Evolutionary conservation across 2,329 filamentous ascomycete species (phyloP).

Genomic region (Claviceps cyperi): DNA sequence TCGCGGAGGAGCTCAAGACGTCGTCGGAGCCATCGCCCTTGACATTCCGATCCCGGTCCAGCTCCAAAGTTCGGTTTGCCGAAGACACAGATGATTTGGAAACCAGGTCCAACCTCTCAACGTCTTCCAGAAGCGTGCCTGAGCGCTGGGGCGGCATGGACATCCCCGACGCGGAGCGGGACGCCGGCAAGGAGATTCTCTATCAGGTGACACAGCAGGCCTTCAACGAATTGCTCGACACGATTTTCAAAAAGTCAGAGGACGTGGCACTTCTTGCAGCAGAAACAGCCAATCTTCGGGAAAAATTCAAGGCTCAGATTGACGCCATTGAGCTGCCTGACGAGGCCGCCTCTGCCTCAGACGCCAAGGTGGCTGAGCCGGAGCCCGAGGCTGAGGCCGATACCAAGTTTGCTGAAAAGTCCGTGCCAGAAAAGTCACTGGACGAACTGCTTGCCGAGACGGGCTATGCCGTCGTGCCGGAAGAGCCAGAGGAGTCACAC

Average conservation of each 20-base stretch:
- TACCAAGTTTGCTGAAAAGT: not conserved
- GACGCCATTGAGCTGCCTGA: constrained; percentile 23
- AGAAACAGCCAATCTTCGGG: constrained; percentile 46
- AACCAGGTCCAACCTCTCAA: constrained; percentile 54
- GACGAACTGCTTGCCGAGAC: constrained; percentile 26
- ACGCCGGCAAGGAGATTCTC: constrained; percentile 75
- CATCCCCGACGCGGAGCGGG: constrained; percentile 64
- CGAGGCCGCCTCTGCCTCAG: constrained; percentile 3
- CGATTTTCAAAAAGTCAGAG: constrained; percentile 70
- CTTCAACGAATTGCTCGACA: constrained; percentile 82
- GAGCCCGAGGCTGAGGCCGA: not conserved
- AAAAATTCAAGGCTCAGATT: constrained; percentile 37
- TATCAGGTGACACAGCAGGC: constrained; percentile 84
- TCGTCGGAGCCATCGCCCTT: constrained; percentile 18
- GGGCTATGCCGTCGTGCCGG: constrained; percentile 29
- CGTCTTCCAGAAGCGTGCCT: constrained; percentile 56
- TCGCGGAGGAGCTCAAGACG: constrained; percentile 27
- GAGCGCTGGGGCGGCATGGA: constrained; percentile 68
- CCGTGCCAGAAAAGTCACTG: constrained; percentile 13
- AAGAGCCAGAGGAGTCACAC: constrained; percentile 9
- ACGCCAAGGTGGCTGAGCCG: not conserved
- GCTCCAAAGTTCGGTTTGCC: constrained; percentile 65
- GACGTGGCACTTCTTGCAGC: constrained; percentile 56
- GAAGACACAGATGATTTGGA: constrained; percentile 59
- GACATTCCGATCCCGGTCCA: constrained; percentile 43